Evolutionary conservation across 352 stramenopile species (phyloP).

Genomic region (Globisporangium sylvaticum): DNA sequence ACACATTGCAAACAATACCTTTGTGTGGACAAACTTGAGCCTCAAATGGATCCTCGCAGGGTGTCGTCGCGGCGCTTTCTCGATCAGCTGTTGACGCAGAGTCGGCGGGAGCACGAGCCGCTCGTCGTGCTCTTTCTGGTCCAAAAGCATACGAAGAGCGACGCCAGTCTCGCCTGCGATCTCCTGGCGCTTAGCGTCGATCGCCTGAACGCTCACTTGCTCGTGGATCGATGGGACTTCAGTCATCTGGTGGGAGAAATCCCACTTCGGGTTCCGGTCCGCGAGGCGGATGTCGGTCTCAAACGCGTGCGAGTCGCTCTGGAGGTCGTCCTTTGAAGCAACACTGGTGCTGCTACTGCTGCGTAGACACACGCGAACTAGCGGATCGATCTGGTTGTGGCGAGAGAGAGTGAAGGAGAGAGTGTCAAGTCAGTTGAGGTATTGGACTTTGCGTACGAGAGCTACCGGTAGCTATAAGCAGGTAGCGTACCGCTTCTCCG

Average conservation of each 20-base stretch:
- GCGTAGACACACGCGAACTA: constrained; percentile 42
- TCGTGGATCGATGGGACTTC: constrained; percentile 34
- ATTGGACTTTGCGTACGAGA: not conserved
- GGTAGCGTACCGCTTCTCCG: constrained; percentile 32
- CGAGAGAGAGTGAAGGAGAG: not conserved
- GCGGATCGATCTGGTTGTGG: constrained; percentile 45
- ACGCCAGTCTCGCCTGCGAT: constrained; percentile 45
- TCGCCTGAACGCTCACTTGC: constrained; percentile 45
- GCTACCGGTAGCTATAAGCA: not conserved
- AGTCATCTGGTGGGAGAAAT: constrained; percentile 24
- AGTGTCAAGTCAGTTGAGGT: not conserved
- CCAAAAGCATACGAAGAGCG: constrained; percentile 41
- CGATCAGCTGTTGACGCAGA: constrained; percentile 53
- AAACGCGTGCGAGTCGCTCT: constrained; percentile 5
- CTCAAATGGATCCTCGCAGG: constrained; percentile 37
- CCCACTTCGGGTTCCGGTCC: constrained; percentile 48
- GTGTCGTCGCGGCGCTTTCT: constrained; percentile 29
- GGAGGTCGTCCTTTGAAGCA: not conserved
- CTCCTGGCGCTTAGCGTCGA: constrained; percentile 46
- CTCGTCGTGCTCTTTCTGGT: constrained; percentile 58
- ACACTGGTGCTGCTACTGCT: not conserved
- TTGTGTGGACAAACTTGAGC: constrained; percentile 47
- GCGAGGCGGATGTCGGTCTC: constrained; percentile 39
- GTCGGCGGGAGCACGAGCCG: constrained; percentile 57
- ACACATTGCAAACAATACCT: constrained; percentile 22